Base-by-base conservation (phyloP, 148 eudicot species). In the Nyssa sinensis region DNA sequence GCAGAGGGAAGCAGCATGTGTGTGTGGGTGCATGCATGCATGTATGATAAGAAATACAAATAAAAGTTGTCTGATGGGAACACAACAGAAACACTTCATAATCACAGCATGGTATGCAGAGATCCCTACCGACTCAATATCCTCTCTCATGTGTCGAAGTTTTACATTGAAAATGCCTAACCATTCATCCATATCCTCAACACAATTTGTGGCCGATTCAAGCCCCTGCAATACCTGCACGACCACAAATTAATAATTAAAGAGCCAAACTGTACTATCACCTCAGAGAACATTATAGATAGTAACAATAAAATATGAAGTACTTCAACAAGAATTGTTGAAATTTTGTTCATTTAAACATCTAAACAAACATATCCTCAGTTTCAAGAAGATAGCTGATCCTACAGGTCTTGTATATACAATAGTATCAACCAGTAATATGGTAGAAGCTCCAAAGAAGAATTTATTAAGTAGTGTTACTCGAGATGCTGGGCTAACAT, bases 131-230 rank as follows among this genome's bases (percentile, higher is more conserved):
- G 93, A 91, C 72, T 91, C 90, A 78, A 91, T 89, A 82, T 91
- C 96, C 74, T 91, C 93, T 77, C 96, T 82, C 96, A 91, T 91
- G 84, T 91, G 93, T 72, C 96, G 76, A 31, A 91, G 88, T 80
- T 91, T 91, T 63, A 89, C 79, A 79, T 91, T 91, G 67, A 91
- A 89, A 71, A 89, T 91, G 28, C 91, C 90, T 71, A 91, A 80
- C 96, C 96, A 91, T 76, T 91, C 96, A 81, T 91, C 93, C 96
- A 91, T 91, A 77, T 91, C 96, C 59, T 89, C 96, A 76, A 91
- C 96, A 81, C 86, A 77, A 60, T 61, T 75, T 74, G 84, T 61
- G 64, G 96, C 91, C 55, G 81, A 68, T 79, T 82, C 88, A 67
- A 91, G 89, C 73, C 93, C 96, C 76, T 75, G 87, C 62, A 87